These are phyloP conservation scores for Diaporthe ilicicola DNA, from an alignment of 2,329 filamentous ascomycete species.

Conservation along the genomic window DNA sequence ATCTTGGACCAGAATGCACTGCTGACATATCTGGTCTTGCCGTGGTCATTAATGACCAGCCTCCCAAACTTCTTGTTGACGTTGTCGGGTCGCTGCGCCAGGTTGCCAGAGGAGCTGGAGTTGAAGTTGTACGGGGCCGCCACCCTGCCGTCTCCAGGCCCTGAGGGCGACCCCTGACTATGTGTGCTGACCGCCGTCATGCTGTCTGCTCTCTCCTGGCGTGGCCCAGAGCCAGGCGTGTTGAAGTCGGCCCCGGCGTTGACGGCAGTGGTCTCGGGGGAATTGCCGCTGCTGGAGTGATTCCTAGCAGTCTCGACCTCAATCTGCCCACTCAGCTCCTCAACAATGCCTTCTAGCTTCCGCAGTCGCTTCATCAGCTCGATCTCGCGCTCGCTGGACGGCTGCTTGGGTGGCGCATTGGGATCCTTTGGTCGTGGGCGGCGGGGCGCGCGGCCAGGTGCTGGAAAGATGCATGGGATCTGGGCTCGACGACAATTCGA, in stretches of 20 bases:
- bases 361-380: slow-evolving; percentile 77
- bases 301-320: slow-evolving; percentile 60
- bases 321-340: slow-evolving; percentile 72
- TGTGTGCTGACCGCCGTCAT: slow-evolving; percentile 33
- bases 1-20: slow-evolving; percentile 80
- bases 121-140: slow-evolving; percentile 32
- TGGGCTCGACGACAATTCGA: slow-evolving; percentile 76
- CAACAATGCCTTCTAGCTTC: slow-evolving; percentile 79
- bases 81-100: slow-evolving; percentile 39
- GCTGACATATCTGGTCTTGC: slow-evolving; percentile 76
- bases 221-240: slow-evolving; percentile 25
- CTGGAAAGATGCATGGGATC: slow-evolving; percentile 78
- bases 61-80: slow-evolving; percentile 68
- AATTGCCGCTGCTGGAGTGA: slow-evolving; percentile 45
- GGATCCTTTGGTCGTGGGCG: slow-evolving; percentile 72
- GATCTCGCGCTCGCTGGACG: slow-evolving; percentile 68
- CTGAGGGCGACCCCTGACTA: slow-evolving; percentile 36
- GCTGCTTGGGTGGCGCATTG: slow-evolving; percentile 67
- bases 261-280: slow-evolving; percentile 45
- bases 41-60: slow-evolving; percentile 74
- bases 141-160: slow-evolving; percentile 31
- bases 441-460: slow-evolving; percentile 75
- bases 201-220: slow-evolving; percentile 37
- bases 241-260: slow-evolving; percentile 37
- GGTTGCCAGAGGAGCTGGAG: slow-evolving; percentile 33